A percentile compares a stretch with the other conserved stretches of the same genome.
Evolutionary conservation across 768 basidiomycete genomes (phyloP).

Genomic region (Boletus eberwhitei): DNA sequence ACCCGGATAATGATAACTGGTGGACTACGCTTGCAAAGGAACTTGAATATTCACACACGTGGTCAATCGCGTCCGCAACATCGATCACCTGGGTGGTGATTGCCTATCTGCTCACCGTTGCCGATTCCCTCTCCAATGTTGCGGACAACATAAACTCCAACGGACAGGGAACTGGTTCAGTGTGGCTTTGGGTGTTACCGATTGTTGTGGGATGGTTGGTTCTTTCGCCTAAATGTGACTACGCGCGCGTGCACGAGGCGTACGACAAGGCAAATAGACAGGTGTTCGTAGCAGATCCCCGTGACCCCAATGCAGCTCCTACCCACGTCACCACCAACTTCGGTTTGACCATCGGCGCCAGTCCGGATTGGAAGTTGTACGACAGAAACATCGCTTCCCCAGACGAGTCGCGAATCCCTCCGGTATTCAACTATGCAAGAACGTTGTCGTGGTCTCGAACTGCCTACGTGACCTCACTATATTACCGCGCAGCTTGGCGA

Average conservation of each 20-base stretch:
- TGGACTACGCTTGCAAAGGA: conserved; percentile 34
- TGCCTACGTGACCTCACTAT: conserved; percentile 14
- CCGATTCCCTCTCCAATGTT: conserved; percentile 16
- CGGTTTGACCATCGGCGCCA: conserved; percentile 15
- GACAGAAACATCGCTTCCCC: conserved; percentile 10
- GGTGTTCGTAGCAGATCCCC: background rate
- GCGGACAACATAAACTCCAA: conserved; percentile 26
- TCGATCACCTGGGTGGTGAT: conserved; percentile 44
- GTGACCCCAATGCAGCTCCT: background rate
- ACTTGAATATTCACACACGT: conserved; percentile 39
- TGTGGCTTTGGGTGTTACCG: conserved; percentile 45
- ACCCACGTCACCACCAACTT: conserved; percentile 1
- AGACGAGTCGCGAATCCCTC: conserved; percentile 24
- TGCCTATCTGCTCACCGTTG: conserved; percentile 33
- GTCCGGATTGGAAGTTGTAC: background rate
- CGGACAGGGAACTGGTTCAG: conserved; percentile 38
- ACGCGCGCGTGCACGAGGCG: conserved; percentile 23
- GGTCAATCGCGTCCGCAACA: conserved; percentile 38
- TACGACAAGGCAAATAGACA: conserved; percentile 14
- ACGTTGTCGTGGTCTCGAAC: conserved; percentile 18
- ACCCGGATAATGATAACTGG: conserved; percentile 42
- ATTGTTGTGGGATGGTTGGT: conserved; percentile 41
- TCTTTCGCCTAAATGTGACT: conserved; percentile 40
- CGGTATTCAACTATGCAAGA: conserved; percentile 27
- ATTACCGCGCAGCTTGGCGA: conserved; percentile 16